phyloP scores from a whole-genome alignment of 129 eudicot genomes.

The Mikania micrantha region DNA sequence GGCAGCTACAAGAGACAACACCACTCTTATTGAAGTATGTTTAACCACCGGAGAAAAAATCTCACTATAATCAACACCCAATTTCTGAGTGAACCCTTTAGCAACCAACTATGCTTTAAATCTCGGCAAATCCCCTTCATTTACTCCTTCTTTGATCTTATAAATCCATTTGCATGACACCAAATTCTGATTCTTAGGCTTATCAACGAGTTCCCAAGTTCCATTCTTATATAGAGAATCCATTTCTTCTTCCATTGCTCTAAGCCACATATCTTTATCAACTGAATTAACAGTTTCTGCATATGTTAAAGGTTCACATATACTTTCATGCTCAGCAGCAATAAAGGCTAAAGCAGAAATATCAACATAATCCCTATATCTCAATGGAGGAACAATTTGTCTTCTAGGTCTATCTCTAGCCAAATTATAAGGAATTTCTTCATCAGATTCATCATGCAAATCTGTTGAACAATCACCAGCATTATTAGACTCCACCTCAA shows the following conservation, averaged over 20 bases:
- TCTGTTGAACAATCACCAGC: too few species aligned
- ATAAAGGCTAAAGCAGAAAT: neutral
- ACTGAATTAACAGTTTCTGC: neutral
- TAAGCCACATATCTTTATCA: neutral
- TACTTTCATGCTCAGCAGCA: neutral
- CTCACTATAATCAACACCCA: neutral
- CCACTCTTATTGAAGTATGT: too few species aligned
- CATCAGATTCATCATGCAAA: too few species aligned
- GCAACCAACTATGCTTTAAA: too few species aligned
- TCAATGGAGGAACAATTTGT: neutral
- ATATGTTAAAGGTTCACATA: neutral
- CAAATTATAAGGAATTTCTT: too few species aligned
- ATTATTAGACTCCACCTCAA: too few species aligned
- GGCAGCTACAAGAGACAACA: too few species aligned
- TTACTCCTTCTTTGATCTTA: too few species aligned
- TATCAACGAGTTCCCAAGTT: neutral
- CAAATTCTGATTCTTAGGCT: too few species aligned
- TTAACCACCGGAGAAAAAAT: neutral
- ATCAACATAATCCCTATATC: neutral
- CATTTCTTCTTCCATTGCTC: neutral
- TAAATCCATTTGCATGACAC: too few species aligned
- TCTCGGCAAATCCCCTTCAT: too few species aligned
- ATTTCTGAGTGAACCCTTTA: neutral
- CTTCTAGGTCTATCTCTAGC: neutral
- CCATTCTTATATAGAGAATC: neutral